A percentile compares a stretch with the other conserved stretches of the same genome.
Evolutionary conservation across 345 rosid genomes (phyloP).

Genomic region (Brassica juncea): DNA sequence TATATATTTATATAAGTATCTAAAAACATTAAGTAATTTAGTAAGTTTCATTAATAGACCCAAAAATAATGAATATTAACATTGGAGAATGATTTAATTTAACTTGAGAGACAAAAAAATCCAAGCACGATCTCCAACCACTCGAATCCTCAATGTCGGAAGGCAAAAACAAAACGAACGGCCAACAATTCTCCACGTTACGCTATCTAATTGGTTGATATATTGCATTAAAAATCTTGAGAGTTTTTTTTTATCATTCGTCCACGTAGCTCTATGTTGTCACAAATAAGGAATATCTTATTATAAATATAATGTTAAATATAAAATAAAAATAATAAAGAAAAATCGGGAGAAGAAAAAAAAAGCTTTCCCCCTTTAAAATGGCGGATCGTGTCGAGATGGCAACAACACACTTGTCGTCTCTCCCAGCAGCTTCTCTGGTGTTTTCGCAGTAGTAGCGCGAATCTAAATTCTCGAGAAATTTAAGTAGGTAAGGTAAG

Average conservation of each 20-base stretch:
- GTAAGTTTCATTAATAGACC: not conserved
- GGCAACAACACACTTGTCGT: slow-evolving; percentile 80
- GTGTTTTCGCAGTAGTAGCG: slow-evolving; percentile 20
- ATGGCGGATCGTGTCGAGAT: slow-evolving; percentile 67
- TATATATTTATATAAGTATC: not conserved
- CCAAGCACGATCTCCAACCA: slow-evolving; percentile 32
- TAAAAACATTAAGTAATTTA: not conserved
- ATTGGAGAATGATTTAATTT: not conserved
- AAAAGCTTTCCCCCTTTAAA: slow-evolving; percentile 46
- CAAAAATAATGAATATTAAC: slow-evolving; percentile 7
- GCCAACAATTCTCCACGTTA: slow-evolving; percentile 8
- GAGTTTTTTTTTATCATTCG: slow-evolving; percentile 17
- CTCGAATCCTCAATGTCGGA: slow-evolving; percentile 24
- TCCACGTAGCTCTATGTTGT: slow-evolving; percentile 21
- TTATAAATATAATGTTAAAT: not conserved
- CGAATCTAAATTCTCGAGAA: slow-evolving; percentile 20
- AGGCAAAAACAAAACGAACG: slow-evolving; percentile 26
- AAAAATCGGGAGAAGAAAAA: not conserved
- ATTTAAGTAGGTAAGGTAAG: slow-evolving; percentile 12
- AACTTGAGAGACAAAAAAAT: not conserved
- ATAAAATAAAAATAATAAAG: not conserved
- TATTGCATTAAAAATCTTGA: not conserved
- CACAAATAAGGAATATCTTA: not conserved
- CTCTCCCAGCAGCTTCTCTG: slow-evolving; percentile 42
- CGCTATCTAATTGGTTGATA: not conserved